Conservation (phyloP, 345 rosid genomes). For the Jatropha curcas region DNA sequence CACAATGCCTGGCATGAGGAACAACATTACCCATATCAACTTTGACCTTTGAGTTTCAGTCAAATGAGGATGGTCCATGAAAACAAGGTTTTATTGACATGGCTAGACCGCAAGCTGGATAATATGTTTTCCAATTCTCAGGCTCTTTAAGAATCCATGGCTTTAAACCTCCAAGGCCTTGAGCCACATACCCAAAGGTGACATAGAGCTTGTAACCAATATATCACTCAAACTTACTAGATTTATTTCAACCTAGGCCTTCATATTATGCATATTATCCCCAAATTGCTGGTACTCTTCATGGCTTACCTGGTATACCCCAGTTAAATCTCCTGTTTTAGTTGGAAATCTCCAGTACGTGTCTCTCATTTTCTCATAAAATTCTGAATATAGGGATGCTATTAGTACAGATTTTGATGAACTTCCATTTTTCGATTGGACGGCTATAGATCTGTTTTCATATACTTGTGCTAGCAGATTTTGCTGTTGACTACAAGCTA, state of each 20-base stretch:
- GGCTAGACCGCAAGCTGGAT: slow-evolving; percentile 6
- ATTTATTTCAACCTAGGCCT: slow-evolving; percentile 29
- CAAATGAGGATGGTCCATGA: slow-evolving; percentile 13
- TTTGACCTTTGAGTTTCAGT: neutral
- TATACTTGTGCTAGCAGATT: slow-evolving; percentile 13
- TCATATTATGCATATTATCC: slow-evolving; percentile 19
- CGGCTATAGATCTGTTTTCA: neutral
- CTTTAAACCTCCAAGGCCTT: slow-evolving; percentile 27
- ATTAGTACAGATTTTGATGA: slow-evolving; percentile 17
- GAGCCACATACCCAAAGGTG: slow-evolving; percentile 33
- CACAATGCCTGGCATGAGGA: slow-evolving; percentile 19
- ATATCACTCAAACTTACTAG: slow-evolving; percentile 27
- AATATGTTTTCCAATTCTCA: neutral
- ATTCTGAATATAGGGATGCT: slow-evolving; percentile 19
- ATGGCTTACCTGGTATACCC: slow-evolving; percentile 24
- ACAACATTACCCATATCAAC: slow-evolving; percentile 7
- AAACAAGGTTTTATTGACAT: slow-evolving; percentile 21
- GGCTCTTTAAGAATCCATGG: slow-evolving; percentile 27
- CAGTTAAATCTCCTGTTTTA: slow-evolving; percentile 7
- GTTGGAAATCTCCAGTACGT: slow-evolving; percentile 25
- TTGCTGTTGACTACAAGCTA: slow-evolving; percentile 11
- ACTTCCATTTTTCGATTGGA: neutral
- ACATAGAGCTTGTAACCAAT: slow-evolving; percentile 25
- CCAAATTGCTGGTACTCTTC: slow-evolving; percentile 21
- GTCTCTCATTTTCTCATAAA: slow-evolving; percentile 6